Percentiles rank a stretch among this genome's conserved stretches.
Evolutionary conservation across 148 eudicot genomes (phyloP).

Genomic region (Salicornia ramosissima): DNA sequence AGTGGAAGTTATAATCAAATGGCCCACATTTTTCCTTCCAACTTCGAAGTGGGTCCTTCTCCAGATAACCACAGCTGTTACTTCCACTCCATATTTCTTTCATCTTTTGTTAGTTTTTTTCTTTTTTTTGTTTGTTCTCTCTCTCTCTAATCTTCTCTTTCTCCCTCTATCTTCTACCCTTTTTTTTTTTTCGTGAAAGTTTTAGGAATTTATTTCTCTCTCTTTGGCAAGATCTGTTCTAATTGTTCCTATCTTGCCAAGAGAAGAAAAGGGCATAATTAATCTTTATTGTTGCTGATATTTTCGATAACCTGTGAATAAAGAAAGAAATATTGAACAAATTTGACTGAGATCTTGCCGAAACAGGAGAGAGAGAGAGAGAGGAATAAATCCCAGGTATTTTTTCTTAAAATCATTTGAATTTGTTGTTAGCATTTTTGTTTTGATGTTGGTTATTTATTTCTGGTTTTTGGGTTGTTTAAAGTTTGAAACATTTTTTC

Average conservation of each 20-base stretch:
- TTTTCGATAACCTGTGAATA: constrained; percentile 4
- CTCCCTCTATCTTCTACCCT: not conserved
- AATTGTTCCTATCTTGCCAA: constrained; percentile 31
- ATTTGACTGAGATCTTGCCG: constrained; percentile 28
- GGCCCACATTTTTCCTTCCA: constrained; percentile 8
- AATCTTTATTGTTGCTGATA: not conserved
- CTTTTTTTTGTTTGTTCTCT: not conserved
- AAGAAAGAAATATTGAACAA: not conserved
- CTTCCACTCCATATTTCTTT: constrained; percentile 15
- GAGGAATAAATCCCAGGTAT: constrained; percentile 7
- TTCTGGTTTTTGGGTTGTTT: not conserved
- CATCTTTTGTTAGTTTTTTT: not conserved
- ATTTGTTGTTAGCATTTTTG: constrained; percentile 8
- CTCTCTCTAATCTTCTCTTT: constrained; percentile 10
- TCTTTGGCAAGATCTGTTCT: constrained; percentile 35
- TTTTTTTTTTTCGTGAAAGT: constrained; percentile 2
- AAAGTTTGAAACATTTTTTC: constrained; percentile 15
- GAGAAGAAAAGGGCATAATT: constrained; percentile 14
- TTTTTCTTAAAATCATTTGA: not conserved
- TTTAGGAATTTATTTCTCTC: constrained; percentile 10
- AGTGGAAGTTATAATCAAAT: constrained; percentile 12
- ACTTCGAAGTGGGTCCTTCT: constrained; percentile 17
- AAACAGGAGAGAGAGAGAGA: too few relatives aligned
- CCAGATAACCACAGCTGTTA: constrained; percentile 36
- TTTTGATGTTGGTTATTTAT: not conserved